Evolutionary conservation across 2,329 filamentous ascomycete species (phyloP).

Genomic region (Hypoxylon sp.): DNA sequence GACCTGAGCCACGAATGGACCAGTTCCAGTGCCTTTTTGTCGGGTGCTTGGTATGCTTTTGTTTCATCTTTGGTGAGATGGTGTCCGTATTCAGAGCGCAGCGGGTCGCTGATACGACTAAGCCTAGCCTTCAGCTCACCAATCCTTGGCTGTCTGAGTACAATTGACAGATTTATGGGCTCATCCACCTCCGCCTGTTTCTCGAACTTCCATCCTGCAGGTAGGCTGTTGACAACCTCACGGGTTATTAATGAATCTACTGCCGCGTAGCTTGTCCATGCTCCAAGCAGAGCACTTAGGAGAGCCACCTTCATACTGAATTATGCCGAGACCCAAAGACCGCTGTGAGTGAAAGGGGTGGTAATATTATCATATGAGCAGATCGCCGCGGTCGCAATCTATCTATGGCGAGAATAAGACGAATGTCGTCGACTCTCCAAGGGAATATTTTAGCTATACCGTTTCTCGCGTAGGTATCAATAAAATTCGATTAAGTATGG

Average conservation of each 20-base stretch:
- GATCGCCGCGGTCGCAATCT: slow-evolving; percentile 2
- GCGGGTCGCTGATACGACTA: slow-evolving; percentile 44
- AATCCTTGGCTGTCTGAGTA: slow-evolving; percentile 53
- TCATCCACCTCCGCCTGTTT: slow-evolving; percentile 48
- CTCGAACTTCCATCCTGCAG: slow-evolving; percentile 51
- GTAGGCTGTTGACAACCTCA: slow-evolving; percentile 41
- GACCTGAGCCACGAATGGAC: slow-evolving; percentile 62
- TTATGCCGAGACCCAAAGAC: neutral
- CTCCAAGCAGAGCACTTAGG: slow-evolving; percentile 22
- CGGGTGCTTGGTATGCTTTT: slow-evolving; percentile 56
- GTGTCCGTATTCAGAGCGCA: slow-evolving; percentile 45
- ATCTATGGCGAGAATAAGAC: slow-evolving; percentile 1
- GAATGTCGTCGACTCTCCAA: neutral
- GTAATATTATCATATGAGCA: neutral
- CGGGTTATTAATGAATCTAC: slow-evolving; percentile 26
- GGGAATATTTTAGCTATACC: slow-evolving; percentile 8
- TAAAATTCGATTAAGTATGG: neutral
- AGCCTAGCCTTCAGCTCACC: slow-evolving; percentile 52
- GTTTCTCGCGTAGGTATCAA: neutral
- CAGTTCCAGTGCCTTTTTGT: slow-evolving; percentile 53
- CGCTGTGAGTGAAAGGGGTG: neutral
- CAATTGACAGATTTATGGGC: slow-evolving; percentile 50
- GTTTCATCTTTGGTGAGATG: slow-evolving; percentile 59
- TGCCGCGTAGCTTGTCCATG: slow-evolving; percentile 20
- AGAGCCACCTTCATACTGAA: slow-evolving; percentile 28